Conservation (phyloP, 331 rosid species). For the Phaseolus coccineus region DNA sequence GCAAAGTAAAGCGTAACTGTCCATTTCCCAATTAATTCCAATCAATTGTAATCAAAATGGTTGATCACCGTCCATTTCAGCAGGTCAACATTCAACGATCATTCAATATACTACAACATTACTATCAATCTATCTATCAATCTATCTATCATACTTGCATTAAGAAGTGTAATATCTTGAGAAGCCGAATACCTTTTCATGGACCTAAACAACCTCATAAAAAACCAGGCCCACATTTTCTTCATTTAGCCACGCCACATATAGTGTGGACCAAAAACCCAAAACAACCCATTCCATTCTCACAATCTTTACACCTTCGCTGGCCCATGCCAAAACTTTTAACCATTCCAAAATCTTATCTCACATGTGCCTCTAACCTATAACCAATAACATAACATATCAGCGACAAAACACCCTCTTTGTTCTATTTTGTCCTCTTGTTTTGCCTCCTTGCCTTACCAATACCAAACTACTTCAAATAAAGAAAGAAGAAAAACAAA, state of each 20-base stretch:
- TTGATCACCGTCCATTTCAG: conserved; percentile 37
- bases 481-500: neutral
- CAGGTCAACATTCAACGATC: conserved; percentile 35
- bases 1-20: neutral
- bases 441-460: conserved; percentile 29
- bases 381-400: neutral
- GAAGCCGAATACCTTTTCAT: neutral
- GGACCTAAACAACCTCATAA: neutral
- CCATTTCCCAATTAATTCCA: neutral
- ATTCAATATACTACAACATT: neutral
- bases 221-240: conserved; percentile 13
- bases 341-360: neutral
- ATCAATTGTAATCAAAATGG: neutral
- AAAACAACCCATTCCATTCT: neutral
- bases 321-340: neutral
- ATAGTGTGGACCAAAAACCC: neutral
- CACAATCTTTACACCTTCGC: no score
- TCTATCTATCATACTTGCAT: neutral
- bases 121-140: no score
- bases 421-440: conserved; percentile 35
- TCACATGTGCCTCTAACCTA: conserved; percentile 24
- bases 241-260: neutral
- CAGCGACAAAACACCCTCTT: conserved; percentile 45
- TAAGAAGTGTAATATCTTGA: no score
- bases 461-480: conserved; percentile 2